Evolutionary conservation across 1,284 basidiomycete species (phyloP), one percentile per base, ranked within the genome.

Genomic region (Bothia castanella): DNA sequence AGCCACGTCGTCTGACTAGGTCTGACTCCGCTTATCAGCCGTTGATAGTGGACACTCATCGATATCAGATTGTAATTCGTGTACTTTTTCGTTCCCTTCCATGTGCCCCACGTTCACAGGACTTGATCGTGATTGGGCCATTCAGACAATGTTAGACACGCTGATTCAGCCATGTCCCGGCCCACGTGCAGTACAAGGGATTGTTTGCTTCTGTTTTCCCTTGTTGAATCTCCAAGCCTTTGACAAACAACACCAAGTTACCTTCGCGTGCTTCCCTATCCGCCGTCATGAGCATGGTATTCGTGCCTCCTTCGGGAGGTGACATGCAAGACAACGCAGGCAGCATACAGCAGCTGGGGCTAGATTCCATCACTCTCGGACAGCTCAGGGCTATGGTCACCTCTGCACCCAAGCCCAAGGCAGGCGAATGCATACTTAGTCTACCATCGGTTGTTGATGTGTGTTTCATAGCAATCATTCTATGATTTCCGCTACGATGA

Each of bases 401-500:
- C 37, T 77, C 83, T 30, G 81, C 75, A 31, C 83, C 85, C 36
- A 91, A 88, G 68, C 85, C 87, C 52, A 89, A 88, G 80, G 88
- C 80, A 71, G 55, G 73, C 55, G 47, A 34, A 42, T 38, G n/a
- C 45, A 32, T 51, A 47, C 51, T 43, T 58, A 47, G 17, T 47
- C 45, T 41, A n/a, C 31, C 42, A 41, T 43, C 49, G 30, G 27
- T 52, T 54, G 54, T 51, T 60, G 42, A 60, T 44, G 23, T 40
- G 38, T 48, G 25, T 47, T 61, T 58, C 60, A 62, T 73, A 91
- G 89, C 83, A 89, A 82, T 85, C 82, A 30, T 83, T 82, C 61
- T 95, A 89, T 68, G 91, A 93, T 73, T 95, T 90, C 70, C 82
- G 85, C 54, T 96, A 96, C 67, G 90, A 94, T 59, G 96, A 99